Evolutionary conservation across 768 basidiomycete species (phyloP), one percentile per base, ranked within the genome.

Genomic region (Rubroboletus pulcherrimus): DNA sequence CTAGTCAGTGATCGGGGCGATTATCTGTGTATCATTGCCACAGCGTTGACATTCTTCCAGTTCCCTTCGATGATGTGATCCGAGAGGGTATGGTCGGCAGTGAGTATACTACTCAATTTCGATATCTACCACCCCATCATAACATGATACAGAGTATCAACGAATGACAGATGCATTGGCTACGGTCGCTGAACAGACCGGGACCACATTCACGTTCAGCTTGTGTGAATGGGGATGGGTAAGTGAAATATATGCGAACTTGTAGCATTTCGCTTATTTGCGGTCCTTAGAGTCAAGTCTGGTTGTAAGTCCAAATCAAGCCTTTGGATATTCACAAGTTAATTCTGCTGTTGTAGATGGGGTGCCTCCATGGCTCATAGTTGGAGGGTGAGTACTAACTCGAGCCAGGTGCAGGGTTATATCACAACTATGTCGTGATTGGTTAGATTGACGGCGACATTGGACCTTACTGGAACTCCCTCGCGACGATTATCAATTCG

Each of bases 221-320:
- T 66, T 87, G 29, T 87, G 85, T 62, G 75, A 87, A 68, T 87
- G 85, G 85, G 85, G 85, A 33, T 72, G 78, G 67, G 85, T 86
- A 56, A 66, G 78, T 70, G 29, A 57, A 42, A 53, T 29, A 24
- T 38, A 6, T 26, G 34, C 5, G 9, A 45, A 12, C 15, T 43
- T 44, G 44, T 42, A 15, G 15, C 10, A 5, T 46, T 31, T 42
- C 3, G 34, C 34, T 54, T n/a, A 47, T 34, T 38, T 10, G 29
- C 30, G n/a, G 46, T n/a, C 19, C 24, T 38, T 52, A 83, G 81
- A 76, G 73, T 61, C 78, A 84, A 71, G 82, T 82, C 5, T 85
- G 82, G 84, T 63, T 84, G 45, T 86, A 81, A 79, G 85, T 24
- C 68, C 63, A 54, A 58, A 66, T 10, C 53, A 78, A 12, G 75